Percentiles rank a stretch among this genome's conserved stretches.
These are phyloP conservation scores for Podaxis sp. DNA, from an alignment of 768 basidiomycete species.

Conservation along the genomic window DNA sequence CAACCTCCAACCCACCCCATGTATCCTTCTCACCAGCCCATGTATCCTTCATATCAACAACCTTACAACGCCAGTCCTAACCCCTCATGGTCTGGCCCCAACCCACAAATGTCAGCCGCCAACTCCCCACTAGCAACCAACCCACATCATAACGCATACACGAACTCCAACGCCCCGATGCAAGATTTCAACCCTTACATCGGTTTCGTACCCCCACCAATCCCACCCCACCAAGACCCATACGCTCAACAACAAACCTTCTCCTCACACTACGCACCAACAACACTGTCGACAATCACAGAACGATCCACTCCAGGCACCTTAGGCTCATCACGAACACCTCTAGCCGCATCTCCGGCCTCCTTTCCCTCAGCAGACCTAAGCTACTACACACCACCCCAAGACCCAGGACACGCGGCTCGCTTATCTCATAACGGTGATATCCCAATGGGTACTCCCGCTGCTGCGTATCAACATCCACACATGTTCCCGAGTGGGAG, in stretches of 20 bases:
- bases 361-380: neutral
- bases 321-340: neutral
- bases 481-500: neutral
- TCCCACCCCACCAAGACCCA: neutral
- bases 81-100: neutral
- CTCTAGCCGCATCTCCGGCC: neutral
- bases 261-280: neutral
- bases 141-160: neutral
- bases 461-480: neutral
- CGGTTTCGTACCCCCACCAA: too few relatives aligned
- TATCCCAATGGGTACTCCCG: neutral
- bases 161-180: neutral
- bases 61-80: neutral
- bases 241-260: neutral
- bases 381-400: constrained; percentile 1
- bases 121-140: neutral
- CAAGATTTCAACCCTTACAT: constrained; percentile 1
- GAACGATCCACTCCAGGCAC: constrained; percentile 6
- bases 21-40: neutral
- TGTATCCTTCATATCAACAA: neutral
- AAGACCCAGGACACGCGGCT: neutral
- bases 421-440: constrained; percentile 4
- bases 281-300: constrained; percentile 8
- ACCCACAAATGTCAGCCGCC: neutral
- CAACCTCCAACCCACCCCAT: neutral